Base-by-base conservation (phyloP, 139 green algal species). In the Dunaliella primolecta region DNA sequence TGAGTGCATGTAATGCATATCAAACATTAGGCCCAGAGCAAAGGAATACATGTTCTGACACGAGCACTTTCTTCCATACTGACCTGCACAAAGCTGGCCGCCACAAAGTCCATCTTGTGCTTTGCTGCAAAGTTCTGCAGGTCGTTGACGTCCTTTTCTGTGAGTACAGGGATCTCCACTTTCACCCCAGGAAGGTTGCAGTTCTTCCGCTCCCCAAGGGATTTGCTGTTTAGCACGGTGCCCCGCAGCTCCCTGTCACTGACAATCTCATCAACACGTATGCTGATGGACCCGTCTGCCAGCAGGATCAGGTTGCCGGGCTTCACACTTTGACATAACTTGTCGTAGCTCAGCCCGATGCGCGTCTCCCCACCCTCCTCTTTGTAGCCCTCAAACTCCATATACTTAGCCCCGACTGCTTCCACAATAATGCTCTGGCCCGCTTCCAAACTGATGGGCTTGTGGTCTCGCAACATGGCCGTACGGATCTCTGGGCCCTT, bases 101-200 rank as follows among this genome's bases (percentile, higher is more conserved):
- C 86, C 25, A 92, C 90, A 87, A 93, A 96, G 90, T 96, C 93
- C 86, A 95, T 91, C 46, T 91, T 84, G 86, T 95, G 86, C 83
- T 92, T 91, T 70, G 87, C 87, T 46, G 81, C 84, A 76, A 94
- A 95, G 56, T 93, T 87, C 87, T 92, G 75, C 78, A 95, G 86
- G 87, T 95, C 92, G 70, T 90, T 84, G 36, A 93, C 92, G 85
- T 95, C 92, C 87, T 95, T 93, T 25, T 87, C 85, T 33, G 90
- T 94, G 33, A 95, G 86, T 84, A 95, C 92, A 0, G 92, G 92
- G 56, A 97, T 92, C 80, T 91, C 88, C 83, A 91, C 88, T 84
- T 97, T 92, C 75, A 94, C 94, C 20, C 91, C 91, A 21, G 91
- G 91, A 86, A 94, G 87, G 86, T 94, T 94, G 90, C 90, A 89